Percentiles rank a stretch among this genome's conserved stretches.
phyloP scores from a whole-genome alignment of 2,329 filamentous ascomycete species.

The Hypomyces perniciosus region DNA sequence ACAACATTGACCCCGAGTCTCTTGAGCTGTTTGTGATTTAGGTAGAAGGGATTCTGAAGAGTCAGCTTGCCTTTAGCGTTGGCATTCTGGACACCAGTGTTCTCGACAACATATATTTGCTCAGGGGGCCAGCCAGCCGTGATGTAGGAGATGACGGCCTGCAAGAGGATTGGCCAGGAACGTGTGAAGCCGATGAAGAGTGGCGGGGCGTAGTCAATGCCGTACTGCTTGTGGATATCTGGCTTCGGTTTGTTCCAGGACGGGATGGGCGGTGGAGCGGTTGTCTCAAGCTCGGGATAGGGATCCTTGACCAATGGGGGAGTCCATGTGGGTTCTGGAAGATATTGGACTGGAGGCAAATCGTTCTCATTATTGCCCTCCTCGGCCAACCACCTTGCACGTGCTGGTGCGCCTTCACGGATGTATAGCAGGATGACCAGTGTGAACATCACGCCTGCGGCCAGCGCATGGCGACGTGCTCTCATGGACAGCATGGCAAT shows the following conservation, averaged over 20 bases:
- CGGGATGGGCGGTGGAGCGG: constrained; percentile 35
- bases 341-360: constrained; percentile 18
- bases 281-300: constrained; percentile 34
- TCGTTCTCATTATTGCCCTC: too few relatives aligned
- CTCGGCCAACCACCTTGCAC: too few relatives aligned
- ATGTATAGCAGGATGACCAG: too few relatives aligned
- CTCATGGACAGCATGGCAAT: too few relatives aligned
- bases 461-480: too few relatives aligned
- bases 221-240: constrained; percentile 33
- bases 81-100: constrained; percentile 50
- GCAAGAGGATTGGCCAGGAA: constrained; percentile 49
- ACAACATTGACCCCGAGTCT: constrained; percentile 48
- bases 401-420: too few relatives aligned
- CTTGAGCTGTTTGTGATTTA: constrained; percentile 45
- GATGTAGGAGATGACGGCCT: constrained; percentile 51
- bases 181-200: constrained; percentile 56
- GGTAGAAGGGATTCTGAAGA: constrained; percentile 50
- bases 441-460: too few relatives aligned
- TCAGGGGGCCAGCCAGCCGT: constrained; percentile 52
- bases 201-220: constrained; percentile 37
- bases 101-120: constrained; percentile 54
- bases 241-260: constrained; percentile 37
- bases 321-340: constrained; percentile 27
- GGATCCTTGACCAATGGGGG: constrained; percentile 36
- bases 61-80: constrained; percentile 43